These are phyloP conservation scores for Colletotrichum gigasporum DNA, from an alignment of 2,329 filamentous ascomycete species.

Conservation along the genomic window DNA sequence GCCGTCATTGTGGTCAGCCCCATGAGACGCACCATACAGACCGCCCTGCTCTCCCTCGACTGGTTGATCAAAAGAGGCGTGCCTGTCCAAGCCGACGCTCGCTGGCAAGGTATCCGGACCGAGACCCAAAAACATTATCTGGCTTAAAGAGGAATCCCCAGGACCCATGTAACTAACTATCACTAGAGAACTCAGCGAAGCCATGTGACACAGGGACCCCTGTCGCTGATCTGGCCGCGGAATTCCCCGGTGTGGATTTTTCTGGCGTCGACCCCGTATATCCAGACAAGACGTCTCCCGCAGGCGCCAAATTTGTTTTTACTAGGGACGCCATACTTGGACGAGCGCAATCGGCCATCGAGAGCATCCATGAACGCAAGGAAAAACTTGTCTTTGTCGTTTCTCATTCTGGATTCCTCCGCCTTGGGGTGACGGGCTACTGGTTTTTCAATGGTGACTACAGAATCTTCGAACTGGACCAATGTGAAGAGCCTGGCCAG, in stretches of 20 bases:
- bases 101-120: constrained; percentile 77
- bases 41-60: constrained; percentile 64
- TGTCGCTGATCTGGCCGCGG: constrained; percentile 49
- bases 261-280: constrained; percentile 65
- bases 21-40: constrained; percentile 73
- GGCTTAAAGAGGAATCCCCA: constrained; percentile 58
- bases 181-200: constrained; percentile 60
- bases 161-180: constrained; percentile 62
- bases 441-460: constrained; percentile 72
- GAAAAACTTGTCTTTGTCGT: constrained; percentile 73
- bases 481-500: constrained; percentile 33
- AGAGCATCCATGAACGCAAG: constrained; percentile 58
- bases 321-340: constrained; percentile 61
- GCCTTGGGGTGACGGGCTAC: constrained; percentile 63
- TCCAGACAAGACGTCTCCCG: constrained; percentile 67
- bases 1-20: constrained; percentile 69
- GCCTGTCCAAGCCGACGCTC: constrained; percentile 64
- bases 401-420: constrained; percentile 71
- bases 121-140: background rate
- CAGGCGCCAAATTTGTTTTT: constrained; percentile 60
- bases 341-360: constrained; percentile 62
- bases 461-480: constrained; percentile 67
- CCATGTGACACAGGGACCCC: constrained; percentile 71
- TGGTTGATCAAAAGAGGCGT: constrained; percentile 66
- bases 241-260: constrained; percentile 68